These are phyloP conservation scores for Globomyces pollinis-pini DNA, from an alignment of 192 early-diverging fungal species.

Conservation along the genomic window DNA sequence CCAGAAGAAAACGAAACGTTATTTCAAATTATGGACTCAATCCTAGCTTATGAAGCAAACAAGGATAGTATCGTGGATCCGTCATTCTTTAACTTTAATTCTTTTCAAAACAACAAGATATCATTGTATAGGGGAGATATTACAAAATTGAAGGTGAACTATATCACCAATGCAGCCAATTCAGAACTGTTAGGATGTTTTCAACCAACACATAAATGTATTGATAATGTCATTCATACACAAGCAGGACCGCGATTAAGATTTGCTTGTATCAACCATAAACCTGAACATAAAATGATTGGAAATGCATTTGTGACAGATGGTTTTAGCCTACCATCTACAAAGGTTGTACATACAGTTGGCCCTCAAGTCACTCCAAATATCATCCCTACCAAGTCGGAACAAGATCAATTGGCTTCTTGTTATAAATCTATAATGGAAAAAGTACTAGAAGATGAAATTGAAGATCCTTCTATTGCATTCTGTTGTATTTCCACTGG, in stretches of 20 bases:
- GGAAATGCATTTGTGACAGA: slow-evolving; percentile 12
- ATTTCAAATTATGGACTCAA: slow-evolving; percentile 3
- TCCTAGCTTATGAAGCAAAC: neutral
- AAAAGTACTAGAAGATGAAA: neutral
- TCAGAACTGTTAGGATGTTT: slow-evolving; percentile 19
- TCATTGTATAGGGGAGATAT: slow-evolving; percentile 14
- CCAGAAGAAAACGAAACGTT: neutral
- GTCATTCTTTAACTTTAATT: neutral
- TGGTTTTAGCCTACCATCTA: slow-evolving; percentile 4
- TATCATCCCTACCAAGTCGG: neutral
- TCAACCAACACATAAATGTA: slow-evolving; percentile 17
- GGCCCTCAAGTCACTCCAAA: slow-evolving; percentile 7
- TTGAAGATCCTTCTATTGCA: slow-evolving; percentile 1
- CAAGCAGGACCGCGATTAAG: slow-evolving; percentile 14
- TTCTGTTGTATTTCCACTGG: slow-evolving; percentile 18
- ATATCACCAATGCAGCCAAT: slow-evolving; percentile 18
- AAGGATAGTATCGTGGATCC: neutral
- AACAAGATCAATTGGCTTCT: slow-evolving; percentile 4
- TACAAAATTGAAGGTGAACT: neutral
- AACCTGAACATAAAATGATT: neutral
- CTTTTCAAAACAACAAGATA: slow-evolving; percentile 2
- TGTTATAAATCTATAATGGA: neutral
- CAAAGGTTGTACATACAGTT: slow-evolving; percentile 13
- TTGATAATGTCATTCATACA: slow-evolving; percentile 20
- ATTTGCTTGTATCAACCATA: slow-evolving; percentile 1